Evolutionary conservation across 2,329 filamentous ascomycete genomes (phyloP).

Genomic region (Sporothrix pallida): DNA sequence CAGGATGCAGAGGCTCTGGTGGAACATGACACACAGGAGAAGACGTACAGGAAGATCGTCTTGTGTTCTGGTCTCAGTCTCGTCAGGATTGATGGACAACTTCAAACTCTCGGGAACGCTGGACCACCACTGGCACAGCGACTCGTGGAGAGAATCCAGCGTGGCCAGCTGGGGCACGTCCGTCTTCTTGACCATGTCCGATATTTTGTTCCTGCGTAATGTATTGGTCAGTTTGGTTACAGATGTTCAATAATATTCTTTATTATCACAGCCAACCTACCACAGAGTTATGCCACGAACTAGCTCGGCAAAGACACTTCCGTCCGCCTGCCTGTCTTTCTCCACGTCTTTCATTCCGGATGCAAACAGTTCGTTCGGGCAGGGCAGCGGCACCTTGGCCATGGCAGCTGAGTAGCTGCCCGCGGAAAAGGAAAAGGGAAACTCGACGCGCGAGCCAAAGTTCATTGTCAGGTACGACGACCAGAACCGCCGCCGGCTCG

Average conservation of each 20-base stretch:
- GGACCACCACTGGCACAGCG: conserved; percentile 9
- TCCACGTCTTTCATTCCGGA: conserved; percentile 14
- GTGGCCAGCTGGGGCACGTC: conserved; percentile 2
- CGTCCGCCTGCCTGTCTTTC: not conserved
- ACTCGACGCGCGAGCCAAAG: conserved; percentile 17
- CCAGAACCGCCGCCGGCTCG: conserved; percentile 8
- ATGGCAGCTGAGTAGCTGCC: conserved; percentile 7
- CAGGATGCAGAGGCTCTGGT: conserved; percentile 3
- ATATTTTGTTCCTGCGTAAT: conserved; percentile 5
- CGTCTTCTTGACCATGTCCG: conserved; percentile 14
- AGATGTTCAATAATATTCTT: no score
- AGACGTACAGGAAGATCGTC: conserved; percentile 4
- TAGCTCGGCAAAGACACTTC: conserved; percentile 12
- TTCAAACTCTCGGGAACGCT: not conserved
- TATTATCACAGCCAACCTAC: not conserved
- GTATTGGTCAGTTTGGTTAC: not conserved
- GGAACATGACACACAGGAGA: conserved; percentile 11
- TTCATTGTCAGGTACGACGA: conserved; percentile 8
- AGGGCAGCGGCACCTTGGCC: not conserved
- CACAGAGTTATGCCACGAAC: not conserved
- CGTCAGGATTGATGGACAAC: not conserved
- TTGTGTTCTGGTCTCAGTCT: conserved; percentile 4
- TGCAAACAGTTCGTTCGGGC: not conserved
- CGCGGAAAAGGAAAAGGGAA: not conserved
- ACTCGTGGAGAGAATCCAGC: conserved; percentile 7